Evolutionary conservation across 345 rosid genomes (phyloP).

Genomic region (Pistacia atlantica): DNA sequence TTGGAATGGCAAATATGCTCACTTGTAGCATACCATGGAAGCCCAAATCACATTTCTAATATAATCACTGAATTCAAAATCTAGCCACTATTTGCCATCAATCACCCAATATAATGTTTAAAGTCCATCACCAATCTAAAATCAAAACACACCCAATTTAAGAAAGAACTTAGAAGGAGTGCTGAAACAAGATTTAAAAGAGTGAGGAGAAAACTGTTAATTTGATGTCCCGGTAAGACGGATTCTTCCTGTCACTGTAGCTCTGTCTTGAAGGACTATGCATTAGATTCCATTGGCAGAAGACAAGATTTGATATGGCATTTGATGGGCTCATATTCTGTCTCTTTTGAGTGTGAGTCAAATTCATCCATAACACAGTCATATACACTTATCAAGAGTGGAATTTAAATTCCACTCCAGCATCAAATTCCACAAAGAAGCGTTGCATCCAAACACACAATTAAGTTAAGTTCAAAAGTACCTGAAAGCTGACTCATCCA

Average conservation of each 20-base stretch:
- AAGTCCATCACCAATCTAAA: background rate
- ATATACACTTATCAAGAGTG: background rate
- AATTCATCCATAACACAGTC: background rate
- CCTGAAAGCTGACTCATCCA: conserved; percentile 46
- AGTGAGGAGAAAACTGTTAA: background rate
- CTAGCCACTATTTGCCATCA: background rate
- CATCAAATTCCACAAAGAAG: background rate
- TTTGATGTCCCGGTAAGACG: background rate
- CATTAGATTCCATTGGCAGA: background rate
- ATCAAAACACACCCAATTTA: background rate
- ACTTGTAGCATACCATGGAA: background rate
- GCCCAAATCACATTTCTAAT: background rate
- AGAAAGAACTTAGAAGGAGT: background rate
- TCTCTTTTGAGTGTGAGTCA: background rate
- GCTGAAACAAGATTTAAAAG: background rate
- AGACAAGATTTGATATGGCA: background rate
- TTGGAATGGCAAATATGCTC: background rate
- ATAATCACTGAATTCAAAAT: background rate
- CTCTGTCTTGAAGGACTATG: background rate
- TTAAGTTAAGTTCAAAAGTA: conserved; percentile 24
- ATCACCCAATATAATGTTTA: background rate
- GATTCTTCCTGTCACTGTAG: background rate
- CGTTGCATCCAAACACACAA: background rate
- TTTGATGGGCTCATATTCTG: background rate
- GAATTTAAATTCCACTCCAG: background rate